phyloP scores from a whole-genome alignment of 1,284 basidiomycete genomes.

The Cutaneotrichosporon cutaneum region DNA sequence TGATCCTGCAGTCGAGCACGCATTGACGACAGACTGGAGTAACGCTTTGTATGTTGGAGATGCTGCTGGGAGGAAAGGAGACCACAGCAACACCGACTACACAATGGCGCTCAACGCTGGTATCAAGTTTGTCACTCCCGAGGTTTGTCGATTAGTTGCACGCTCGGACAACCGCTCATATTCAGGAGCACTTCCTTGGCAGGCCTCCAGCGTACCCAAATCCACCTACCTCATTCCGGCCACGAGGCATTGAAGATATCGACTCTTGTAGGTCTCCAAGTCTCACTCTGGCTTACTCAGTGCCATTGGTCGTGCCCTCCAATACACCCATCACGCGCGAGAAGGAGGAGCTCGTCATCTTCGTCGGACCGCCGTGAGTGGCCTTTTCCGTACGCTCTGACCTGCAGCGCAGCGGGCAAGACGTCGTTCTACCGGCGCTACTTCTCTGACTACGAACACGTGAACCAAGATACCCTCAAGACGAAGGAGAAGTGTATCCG shows the following conservation, averaged over 20 bases:
- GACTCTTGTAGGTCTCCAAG: constrained; percentile 9
- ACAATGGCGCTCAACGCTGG: constrained; percentile 79
- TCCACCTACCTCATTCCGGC: constrained; percentile 44
- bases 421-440: constrained; percentile 71
- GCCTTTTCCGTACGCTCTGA: not conserved
- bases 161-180: not conserved
- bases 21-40: constrained; percentile 59
- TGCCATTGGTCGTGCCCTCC: constrained; percentile 63
- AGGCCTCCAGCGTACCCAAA: constrained; percentile 51
- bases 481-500: constrained; percentile 72
- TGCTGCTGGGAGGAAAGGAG: constrained; percentile 62
- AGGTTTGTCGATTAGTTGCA: constrained; percentile 47
- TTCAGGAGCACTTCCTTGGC: constrained; percentile 65
- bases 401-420: constrained; percentile 68
- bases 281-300: constrained; percentile 39
- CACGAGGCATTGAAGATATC: constrained; percentile 18
- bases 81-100: constrained; percentile 76
- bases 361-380: constrained; percentile 73
- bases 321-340: constrained; percentile 62
- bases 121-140: constrained; percentile 69
- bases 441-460: constrained; percentile 74
- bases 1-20: constrained; percentile 3
- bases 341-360: constrained; percentile 65
- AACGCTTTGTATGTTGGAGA: constrained; percentile 82
- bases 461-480: constrained; percentile 78